These are phyloP conservation scores for Phaffomyces thermotolerans DNA, from an alignment of 805 yeast species.

Conservation along the genomic window DNA sequence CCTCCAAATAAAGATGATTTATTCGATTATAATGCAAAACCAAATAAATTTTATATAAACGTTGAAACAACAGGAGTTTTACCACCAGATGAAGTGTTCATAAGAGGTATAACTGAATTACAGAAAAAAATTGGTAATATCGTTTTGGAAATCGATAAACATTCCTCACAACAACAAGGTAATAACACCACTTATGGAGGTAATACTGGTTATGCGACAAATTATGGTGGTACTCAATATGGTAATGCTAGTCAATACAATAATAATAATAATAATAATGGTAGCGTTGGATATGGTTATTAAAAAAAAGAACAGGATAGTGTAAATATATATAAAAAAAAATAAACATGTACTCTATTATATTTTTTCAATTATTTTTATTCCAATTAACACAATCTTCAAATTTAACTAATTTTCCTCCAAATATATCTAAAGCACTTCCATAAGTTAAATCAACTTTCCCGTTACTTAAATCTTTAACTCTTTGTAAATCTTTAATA, in stretches of 20 bases:
- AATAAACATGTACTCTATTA: not conserved
- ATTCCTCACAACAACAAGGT: slow-evolving; percentile 26
- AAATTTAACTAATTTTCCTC: slow-evolving; percentile 76
- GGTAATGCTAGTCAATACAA: slow-evolving; percentile 9
- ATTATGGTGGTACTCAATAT: slow-evolving; percentile 13
- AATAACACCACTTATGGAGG: slow-evolving; percentile 9
- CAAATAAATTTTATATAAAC: slow-evolving; percentile 75
- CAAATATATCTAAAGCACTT: slow-evolving; percentile 89
- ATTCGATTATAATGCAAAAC: slow-evolving; percentile 79
- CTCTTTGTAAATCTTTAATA: slow-evolving; percentile 59
- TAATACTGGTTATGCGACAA: slow-evolving; percentile 5
- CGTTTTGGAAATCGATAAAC: slow-evolving; percentile 55
- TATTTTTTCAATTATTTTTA: slow-evolving; percentile 15
- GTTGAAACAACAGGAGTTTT: slow-evolving; percentile 91
- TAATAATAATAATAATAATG: not conserved
- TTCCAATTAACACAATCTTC: slow-evolving; percentile 77
- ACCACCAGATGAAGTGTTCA: slow-evolving; percentile 82
- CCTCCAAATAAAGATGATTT: slow-evolving; percentile 82
- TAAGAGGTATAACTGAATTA: slow-evolving; percentile 75
- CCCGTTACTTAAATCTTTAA: slow-evolving; percentile 61
- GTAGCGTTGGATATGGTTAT: slow-evolving; percentile 1
- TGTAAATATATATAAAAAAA: not conserved
- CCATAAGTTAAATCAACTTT: slow-evolving; percentile 91
- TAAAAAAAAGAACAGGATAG: not conserved
- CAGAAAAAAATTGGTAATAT: slow-evolving; percentile 89